These are phyloP conservation scores for Yarrowia deformans DNA, from an alignment of 805 yeast genomes.

Conservation along the genomic window DNA sequence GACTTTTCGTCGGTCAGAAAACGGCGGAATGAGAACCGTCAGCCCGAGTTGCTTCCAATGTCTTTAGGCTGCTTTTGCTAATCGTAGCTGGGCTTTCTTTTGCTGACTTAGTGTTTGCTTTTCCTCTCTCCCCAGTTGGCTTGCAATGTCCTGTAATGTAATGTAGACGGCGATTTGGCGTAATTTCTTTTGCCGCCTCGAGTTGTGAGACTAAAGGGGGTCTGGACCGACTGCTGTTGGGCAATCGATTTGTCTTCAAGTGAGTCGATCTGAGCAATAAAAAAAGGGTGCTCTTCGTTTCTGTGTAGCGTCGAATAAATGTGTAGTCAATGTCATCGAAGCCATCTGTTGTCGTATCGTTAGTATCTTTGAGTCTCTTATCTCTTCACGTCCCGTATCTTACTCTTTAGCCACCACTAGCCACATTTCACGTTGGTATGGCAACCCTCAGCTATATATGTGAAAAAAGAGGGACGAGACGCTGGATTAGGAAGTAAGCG, in stretches of 20 bases:
- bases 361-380: background rate
- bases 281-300: background rate
- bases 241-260: background rate
- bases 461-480: background rate
- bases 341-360: background rate
- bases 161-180: background rate
- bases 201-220: background rate
- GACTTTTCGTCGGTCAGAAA: background rate
- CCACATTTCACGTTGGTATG: constrained; percentile 15
- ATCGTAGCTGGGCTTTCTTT: background rate
- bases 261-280: background rate
- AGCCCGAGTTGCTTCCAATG: background rate
- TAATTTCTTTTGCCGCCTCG: background rate
- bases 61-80: background rate
- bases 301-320: background rate
- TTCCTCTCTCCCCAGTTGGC: background rate
- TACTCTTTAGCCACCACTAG: background rate
- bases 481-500: background rate
- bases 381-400: background rate
- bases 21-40: no score
- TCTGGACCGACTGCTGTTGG: background rate
- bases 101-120: background rate
- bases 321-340: background rate
- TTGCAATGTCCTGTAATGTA: background rate
- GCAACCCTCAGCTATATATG: constrained; percentile 13